phyloP scores from a whole-genome alignment of 345 rosid genomes.

The Hibiscus tridactylites region DNA sequence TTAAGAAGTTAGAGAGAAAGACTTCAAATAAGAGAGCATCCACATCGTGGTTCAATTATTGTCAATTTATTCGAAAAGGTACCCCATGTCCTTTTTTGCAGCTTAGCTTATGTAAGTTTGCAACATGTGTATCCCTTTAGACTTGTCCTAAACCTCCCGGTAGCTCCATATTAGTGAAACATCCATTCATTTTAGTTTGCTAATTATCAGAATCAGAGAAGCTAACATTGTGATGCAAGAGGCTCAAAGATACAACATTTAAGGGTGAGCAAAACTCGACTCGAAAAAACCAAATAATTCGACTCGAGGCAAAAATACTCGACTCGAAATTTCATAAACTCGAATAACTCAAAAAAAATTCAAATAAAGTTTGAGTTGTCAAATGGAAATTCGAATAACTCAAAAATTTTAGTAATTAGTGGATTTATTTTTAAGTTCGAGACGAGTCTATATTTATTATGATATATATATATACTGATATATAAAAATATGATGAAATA shows the following conservation, averaged over 20 bases:
- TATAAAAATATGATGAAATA: too few relatives aligned
- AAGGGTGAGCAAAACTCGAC: too few relatives aligned
- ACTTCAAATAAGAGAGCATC: background rate
- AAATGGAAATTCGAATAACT: too few relatives aligned
- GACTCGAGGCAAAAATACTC: too few relatives aligned
- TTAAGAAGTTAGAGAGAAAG: background rate
- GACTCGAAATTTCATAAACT: too few relatives aligned
- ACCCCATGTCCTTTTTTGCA: background rate
- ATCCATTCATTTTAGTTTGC: background rate
- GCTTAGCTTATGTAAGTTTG: background rate
- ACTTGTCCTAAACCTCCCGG: slow-evolving; percentile 1
- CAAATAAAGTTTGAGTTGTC: too few relatives aligned
- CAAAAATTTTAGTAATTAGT: too few relatives aligned
- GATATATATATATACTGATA: too few relatives aligned
- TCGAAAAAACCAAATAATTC: too few relatives aligned
- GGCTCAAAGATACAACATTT: background rate
- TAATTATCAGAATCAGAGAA: background rate
- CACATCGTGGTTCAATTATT: background rate
- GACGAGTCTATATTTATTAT: too few relatives aligned
- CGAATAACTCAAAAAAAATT: too few relatives aligned
- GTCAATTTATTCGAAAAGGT: background rate
- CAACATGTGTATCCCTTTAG: background rate
- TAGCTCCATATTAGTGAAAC: background rate
- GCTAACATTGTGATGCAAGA: background rate
- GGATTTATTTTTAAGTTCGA: too few relatives aligned